phyloP scores from a whole-genome alignment of 1,139 yeast species.

The Saccharomyces hybrid region DNA sequence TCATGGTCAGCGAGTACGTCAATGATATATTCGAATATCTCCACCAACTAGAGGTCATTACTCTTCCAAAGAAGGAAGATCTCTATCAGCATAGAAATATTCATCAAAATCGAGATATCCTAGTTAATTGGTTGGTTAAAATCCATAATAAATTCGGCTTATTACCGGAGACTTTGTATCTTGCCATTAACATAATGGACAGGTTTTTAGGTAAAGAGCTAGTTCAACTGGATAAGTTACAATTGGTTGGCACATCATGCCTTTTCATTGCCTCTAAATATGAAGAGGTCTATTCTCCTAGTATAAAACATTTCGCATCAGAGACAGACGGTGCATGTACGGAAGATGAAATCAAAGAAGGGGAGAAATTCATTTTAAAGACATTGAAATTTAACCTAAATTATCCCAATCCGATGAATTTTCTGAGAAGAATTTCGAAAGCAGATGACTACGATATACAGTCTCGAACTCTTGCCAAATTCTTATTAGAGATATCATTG shows the following conservation, averaged over 20 bases:
- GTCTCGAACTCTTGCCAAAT: slow-evolving; percentile 86
- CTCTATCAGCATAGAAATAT: slow-evolving; percentile 66
- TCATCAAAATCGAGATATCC: slow-evolving; percentile 74
- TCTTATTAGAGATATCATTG: slow-evolving; percentile 71
- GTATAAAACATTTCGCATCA: slow-evolving; percentile 79
- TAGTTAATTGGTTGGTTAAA: slow-evolving; percentile 93
- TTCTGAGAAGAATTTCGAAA: slow-evolving; percentile 81
- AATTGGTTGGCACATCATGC: slow-evolving; percentile 83
- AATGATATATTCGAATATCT: slow-evolving; percentile 77
- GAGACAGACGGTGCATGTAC: slow-evolving; percentile 73
- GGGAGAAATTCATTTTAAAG: slow-evolving; percentile 75
- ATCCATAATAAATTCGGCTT: slow-evolving; percentile 82
- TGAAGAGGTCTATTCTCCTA: slow-evolving; percentile 90
- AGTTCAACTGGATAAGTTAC: slow-evolving; percentile 78
- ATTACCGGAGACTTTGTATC: slow-evolving; percentile 81
- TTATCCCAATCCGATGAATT: slow-evolving; percentile 92
- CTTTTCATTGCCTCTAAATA: slow-evolving; percentile 90
- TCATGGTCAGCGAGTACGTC: slow-evolving; percentile 92
- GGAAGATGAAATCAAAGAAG: slow-evolving; percentile 78
- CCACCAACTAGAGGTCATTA: slow-evolving; percentile 62
- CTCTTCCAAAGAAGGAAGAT: slow-evolving; percentile 73
- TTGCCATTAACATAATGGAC: slow-evolving; percentile 87
- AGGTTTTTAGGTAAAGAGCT: slow-evolving; percentile 74
- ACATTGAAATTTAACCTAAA: slow-evolving; percentile 71
- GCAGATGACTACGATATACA: slow-evolving; percentile 94